Conservation (phyloP, 306 rosid genomes). For the Lagenaria siceraria region DNA sequence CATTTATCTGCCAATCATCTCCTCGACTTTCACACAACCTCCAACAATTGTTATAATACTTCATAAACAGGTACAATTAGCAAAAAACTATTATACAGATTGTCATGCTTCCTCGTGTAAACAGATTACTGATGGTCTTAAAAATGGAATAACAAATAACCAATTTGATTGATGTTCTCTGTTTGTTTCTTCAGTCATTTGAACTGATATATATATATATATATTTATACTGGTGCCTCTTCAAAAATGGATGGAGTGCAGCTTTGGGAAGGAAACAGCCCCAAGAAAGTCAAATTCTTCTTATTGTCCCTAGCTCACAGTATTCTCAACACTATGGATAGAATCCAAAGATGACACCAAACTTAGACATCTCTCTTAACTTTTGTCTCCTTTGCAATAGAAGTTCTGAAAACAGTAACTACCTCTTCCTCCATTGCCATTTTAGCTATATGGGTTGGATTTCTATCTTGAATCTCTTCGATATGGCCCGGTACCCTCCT, state of each 20-base stretch:
- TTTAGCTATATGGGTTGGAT: neutral
- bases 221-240: no score
- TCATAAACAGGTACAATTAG: neutral
- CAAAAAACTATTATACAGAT: neutral
- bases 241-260: neutral
- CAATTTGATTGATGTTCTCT: neutral
- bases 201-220: no score
- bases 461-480: neutral
- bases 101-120: neutral
- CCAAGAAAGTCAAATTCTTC: neutral
- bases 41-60: neutral
- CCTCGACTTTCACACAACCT: neutral
- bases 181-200: neutral
- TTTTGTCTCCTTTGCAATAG: neutral
- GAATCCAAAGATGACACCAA: neutral
- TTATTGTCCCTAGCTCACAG: neutral
- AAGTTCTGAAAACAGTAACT: neutral
- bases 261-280: neutral
- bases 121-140: neutral
- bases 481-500: neutral
- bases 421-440: neutral
- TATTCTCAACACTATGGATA: neutral
- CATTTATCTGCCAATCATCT: neutral
- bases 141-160: neutral
- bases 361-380: neutral